phyloP scores from a whole-genome alignment of 345 rosid genomes.

The Erodium maritimum region DNA sequence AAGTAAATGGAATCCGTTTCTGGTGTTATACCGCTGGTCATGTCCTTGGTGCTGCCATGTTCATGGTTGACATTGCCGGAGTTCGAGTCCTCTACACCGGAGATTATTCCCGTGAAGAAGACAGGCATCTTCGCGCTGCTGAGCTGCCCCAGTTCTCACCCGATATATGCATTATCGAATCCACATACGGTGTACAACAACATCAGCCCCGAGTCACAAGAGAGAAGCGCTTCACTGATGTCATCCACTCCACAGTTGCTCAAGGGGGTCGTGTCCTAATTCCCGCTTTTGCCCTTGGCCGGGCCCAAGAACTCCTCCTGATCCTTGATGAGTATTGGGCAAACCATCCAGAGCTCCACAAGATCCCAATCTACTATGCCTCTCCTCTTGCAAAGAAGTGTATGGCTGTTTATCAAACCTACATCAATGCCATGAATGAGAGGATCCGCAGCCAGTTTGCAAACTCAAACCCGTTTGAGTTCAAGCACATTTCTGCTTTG shows the following conservation, averaged over 20 bases:
- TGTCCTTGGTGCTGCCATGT: conserved; percentile 98
- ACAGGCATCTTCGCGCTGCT: conserved; percentile 88
- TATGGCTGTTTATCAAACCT: conserved; percentile 93
- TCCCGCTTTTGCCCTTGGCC: conserved; percentile 77
- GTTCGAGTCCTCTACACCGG: conserved; percentile 90
- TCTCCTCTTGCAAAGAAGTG: conserved; percentile 95
- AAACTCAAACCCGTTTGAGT: conserved; percentile 77
- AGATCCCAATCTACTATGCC: conserved; percentile 86
- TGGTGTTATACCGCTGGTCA: conserved; percentile 99
- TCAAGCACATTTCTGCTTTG: conserved; percentile 71
- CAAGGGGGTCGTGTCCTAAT: conserved; percentile 90
- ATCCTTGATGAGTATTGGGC: conserved; percentile 90
- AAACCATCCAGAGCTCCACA: conserved; percentile 74
- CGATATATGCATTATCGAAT: conserved; percentile 85
- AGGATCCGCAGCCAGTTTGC: conserved; percentile 89
- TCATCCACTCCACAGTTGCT: conserved; percentile 68
- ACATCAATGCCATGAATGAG: conserved; percentile 90
- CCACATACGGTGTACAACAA: conserved; percentile 93
- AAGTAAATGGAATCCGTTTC: conserved; percentile 79
- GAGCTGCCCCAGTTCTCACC: conserved; percentile 96
- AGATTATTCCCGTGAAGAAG: conserved; percentile 93
- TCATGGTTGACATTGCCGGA: conserved; percentile 93
- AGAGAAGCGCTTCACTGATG: conserved; percentile 94
- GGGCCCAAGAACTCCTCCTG: conserved; percentile 71
- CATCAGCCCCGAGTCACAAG: conserved; percentile 80